Evolutionary conservation across 345 rosid species (phyloP), one percentile per base, ranked within the genome.

Genomic region (Sisymbrium altissimum): DNA sequence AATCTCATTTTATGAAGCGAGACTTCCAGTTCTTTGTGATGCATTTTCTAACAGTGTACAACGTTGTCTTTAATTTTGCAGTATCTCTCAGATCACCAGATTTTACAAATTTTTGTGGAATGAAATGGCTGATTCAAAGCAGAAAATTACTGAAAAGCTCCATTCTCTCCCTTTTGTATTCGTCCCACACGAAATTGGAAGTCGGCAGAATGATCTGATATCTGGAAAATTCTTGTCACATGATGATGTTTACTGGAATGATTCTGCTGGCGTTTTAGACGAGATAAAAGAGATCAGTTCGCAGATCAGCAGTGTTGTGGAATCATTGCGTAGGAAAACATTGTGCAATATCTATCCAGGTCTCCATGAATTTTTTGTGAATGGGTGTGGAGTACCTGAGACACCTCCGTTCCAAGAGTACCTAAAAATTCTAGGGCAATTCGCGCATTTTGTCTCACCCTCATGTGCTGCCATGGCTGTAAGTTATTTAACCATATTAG

Each of bases 331-430:
- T 70, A 53, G 79, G 74, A 91, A 87, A 81, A 81, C 85, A 55
- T 78, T 95, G 79, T 81, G 84, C 77, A 73, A 76, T 84, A 74
- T 88, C 57, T 95, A 92, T 80, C 88, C 96, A 2, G 89, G 97
- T 66, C 92, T 95, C 61, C 87, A 75, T 80, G 91, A 87, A 9
- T 95, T 95, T 78, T 92, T 92, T 82, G 90, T 94, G 64, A 84
- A 80, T 46, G 82, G 82, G 19, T 90, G 99, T 70, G 86, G 89
- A 61, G 93, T 89, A 62, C 79, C 57, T 21, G 96, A 92, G 83
- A 64, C 72, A 60, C 97, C 99, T 75, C 81, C 92, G 56, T 83
- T 78, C 49, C 68, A 36, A 71, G 72, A 79, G 59, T 92, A 95
- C 70, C 79, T 86, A 64, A 79, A 86, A 68, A 90, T 89, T 73